Evolutionary conservation across 2,329 filamentous ascomycete genomes (phyloP), one percentile per base, ranked within the genome.

Genomic region (Pseudocercospora musae): DNA sequence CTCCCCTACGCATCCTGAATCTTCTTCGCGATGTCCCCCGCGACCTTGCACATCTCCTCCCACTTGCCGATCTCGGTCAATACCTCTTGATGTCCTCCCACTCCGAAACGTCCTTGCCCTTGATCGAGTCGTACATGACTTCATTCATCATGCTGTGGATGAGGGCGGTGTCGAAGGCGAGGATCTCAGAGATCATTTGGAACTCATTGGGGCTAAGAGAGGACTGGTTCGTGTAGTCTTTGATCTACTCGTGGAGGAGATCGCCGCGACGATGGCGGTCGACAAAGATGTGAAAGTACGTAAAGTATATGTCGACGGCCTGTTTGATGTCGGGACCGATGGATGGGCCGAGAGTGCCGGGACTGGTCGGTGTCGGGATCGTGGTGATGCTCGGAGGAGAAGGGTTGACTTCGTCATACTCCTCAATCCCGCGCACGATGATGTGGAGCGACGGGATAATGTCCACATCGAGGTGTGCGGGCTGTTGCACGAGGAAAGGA

Each of bases 121-220:
- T 20, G 37, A 46, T 27, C 55, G 21, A 25, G 11, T 27, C 23
- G 21, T 29, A 57, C 1, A 48, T 18, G 55, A 57, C 40, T 8
- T 57, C 21, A 31, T 59, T 52, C 44, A 23, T 50, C 44, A 59
- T 42, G 20, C 29, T 40, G 8, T 55, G 25, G 49, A 54, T 20
- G 8, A 60, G 25, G 8, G 49, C 58, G 9, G 25, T 31, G 33
- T 60, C 58, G 58, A 60, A 60, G 2, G 48, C 10, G 0, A 53
- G 37, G n/a, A 60, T 33, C 23, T 60, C 58, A 7, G 27, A 23
- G 29, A 60, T 53, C 49, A 54, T 44, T 29, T 46, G 40, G 25
- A 60, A 60, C 23, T 60, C 58, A n/a, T 60, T 54, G 3, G 27
- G 42, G 11, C 33, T 46, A 1, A 48, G 7, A 2, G 48, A 23